Evolutionary conservation across 495 filamentous ascomycete species (phyloP).

Genomic region (Ascobolus immersus): DNA sequence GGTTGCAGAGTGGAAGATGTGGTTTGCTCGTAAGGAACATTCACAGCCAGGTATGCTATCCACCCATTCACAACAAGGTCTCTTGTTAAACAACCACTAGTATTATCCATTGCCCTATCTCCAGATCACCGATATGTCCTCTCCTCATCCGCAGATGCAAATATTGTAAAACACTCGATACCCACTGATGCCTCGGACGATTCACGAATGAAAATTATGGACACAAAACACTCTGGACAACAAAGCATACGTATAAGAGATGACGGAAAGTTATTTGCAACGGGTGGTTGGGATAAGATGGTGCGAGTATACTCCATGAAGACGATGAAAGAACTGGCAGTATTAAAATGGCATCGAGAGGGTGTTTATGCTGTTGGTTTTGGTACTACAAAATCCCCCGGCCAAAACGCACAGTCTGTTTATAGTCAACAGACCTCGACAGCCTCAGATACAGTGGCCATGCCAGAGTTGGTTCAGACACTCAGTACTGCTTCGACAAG

Average conservation of each 20-base stretch:
- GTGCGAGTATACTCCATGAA: constrained; percentile 57
- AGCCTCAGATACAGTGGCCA: constrained; percentile 19
- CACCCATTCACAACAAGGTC: not conserved
- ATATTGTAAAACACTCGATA: constrained; percentile 31
- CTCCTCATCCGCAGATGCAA: constrained; percentile 60
- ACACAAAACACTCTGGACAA: constrained; percentile 76
- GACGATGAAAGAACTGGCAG: constrained; percentile 68
- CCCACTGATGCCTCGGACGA: not conserved
- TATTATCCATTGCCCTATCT: constrained; percentile 49
- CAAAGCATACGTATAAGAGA: constrained; percentile 52
- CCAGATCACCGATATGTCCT: constrained; percentile 36
- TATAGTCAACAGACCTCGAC: constrained; percentile 4
- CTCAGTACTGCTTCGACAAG: constrained; percentile 25
- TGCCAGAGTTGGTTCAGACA: constrained; percentile 34
- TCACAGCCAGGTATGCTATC: constrained; percentile 33
- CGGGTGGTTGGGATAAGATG: constrained; percentile 75
- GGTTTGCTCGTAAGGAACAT: constrained; percentile 45
- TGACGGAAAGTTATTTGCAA: constrained; percentile 65
- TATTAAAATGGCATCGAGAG: constrained; percentile 83
- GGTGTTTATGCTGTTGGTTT: constrained; percentile 76
- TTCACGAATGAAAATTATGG: constrained; percentile 29
- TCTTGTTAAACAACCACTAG: constrained; percentile 8
- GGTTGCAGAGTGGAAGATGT: constrained; percentile 27
- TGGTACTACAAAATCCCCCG: constrained; percentile 18
- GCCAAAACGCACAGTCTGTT: constrained; percentile 2